Conservation (phyloP, 768 basidiomycete species). For the Amanita rubescens region DNA sequence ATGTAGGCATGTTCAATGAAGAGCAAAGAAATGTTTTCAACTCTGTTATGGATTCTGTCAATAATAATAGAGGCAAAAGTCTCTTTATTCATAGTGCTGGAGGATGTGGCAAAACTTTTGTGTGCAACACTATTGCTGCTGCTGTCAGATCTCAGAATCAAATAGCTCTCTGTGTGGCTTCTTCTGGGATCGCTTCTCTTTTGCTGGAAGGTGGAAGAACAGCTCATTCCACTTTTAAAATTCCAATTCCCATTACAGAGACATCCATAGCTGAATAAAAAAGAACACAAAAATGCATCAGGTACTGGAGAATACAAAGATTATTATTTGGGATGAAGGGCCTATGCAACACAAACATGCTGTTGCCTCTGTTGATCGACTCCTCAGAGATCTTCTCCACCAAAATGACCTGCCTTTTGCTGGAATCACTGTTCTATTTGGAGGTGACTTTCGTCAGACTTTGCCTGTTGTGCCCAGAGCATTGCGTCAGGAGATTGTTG, state of each 20-base stretch:
- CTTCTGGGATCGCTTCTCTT: slow-evolving; percentile 3
- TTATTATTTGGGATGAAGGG: slow-evolving; percentile 42
- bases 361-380: slow-evolving; percentile 32
- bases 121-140: slow-evolving; percentile 29
- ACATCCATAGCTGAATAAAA: not conserved
- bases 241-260: slow-evolving; percentile 3
- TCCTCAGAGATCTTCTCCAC: slow-evolving; percentile 25
- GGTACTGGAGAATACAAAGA: slow-evolving; percentile 21
- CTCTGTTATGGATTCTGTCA: slow-evolving; percentile 20
- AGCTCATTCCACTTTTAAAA: slow-evolving; percentile 2
- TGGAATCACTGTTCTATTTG: slow-evolving; percentile 38
- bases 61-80: slow-evolving; percentile 8
- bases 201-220: slow-evolving; percentile 5
- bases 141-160: slow-evolving; percentile 16
- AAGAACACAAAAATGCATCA: slow-evolving; percentile 20
- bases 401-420: slow-evolving; percentile 26
- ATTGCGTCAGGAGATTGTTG: slow-evolving; percentile 29
- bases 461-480: slow-evolving; percentile 37
- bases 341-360: slow-evolving; percentile 29
- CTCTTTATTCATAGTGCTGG: slow-evolving; percentile 39
- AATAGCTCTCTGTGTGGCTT: slow-evolving; percentile 36
- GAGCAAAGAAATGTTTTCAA: slow-evolving; percentile 26
- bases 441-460: slow-evolving; percentile 42
- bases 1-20: slow-evolving; percentile 19
- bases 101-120: slow-evolving; percentile 40